phyloP scores from a whole-genome alignment of 2,329 filamentous ascomycete species.

The Trichoderma cornu-damae region DNA sequence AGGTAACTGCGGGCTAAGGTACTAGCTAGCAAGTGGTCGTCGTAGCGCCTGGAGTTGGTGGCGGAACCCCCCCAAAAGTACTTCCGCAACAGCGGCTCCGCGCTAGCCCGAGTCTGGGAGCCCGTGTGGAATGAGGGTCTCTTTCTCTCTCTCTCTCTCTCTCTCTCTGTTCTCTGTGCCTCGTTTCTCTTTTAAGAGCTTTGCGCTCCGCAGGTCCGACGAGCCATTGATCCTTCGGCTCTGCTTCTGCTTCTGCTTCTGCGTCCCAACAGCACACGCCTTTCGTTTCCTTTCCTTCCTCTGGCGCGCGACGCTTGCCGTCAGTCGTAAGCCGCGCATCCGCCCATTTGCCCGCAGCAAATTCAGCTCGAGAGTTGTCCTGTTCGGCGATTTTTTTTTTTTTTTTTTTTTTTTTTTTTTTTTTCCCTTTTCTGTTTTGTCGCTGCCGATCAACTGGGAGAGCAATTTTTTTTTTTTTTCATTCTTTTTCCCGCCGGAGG shows the following conservation, averaged over 20 bases:
- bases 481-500: neutral
- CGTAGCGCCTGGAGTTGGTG: too few relatives aligned
- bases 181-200: too few relatives aligned
- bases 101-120: slow-evolving; percentile 3
- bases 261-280: too few relatives aligned
- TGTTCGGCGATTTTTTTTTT: neutral
- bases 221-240: slow-evolving; percentile 7
- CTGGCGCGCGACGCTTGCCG: slow-evolving; percentile 1
- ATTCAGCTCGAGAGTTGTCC: neutral
- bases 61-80: too few relatives aligned
- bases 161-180: too few relatives aligned
- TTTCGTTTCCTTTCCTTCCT: neutral
- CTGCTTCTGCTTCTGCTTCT: neutral
- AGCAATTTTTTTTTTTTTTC: neutral
- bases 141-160: too few relatives aligned
- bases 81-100: too few relatives aligned
- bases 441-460: neutral
- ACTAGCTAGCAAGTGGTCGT: too few relatives aligned
- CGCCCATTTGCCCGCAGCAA: neutral
- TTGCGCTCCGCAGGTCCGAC: slow-evolving; percentile 18
- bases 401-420: neutral
- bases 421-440: neutral
- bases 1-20: too few relatives aligned
- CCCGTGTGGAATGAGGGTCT: slow-evolving; percentile 5
- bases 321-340: slow-evolving; percentile 8